phyloP scores from a whole-genome alignment of 805 yeast genomes.

The Saccharomycopsis schoenii region DNA sequence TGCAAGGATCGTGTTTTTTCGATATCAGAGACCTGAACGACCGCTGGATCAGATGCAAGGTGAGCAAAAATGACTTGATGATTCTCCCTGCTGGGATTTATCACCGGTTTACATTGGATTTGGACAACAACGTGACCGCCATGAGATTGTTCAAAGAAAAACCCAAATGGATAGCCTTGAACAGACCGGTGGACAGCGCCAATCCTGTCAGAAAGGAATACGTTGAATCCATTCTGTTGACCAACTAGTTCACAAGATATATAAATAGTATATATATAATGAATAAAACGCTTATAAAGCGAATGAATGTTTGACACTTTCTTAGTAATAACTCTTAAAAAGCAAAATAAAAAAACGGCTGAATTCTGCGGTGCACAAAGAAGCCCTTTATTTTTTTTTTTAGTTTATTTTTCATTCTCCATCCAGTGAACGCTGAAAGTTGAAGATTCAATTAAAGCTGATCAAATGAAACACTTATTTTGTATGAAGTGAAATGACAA shows the following conservation, averaged over 20 bases:
- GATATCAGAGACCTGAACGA: constrained; percentile 63
- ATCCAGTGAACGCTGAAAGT: no score
- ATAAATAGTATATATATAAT: no score
- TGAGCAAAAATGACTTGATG: constrained; percentile 53
- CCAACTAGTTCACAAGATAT: background rate
- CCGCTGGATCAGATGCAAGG: constrained; percentile 68
- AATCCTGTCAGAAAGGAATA: constrained; percentile 35
- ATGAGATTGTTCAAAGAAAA: constrained; percentile 82
- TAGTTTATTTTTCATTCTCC: background rate
- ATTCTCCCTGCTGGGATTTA: constrained; percentile 88
- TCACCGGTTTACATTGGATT: constrained; percentile 80
- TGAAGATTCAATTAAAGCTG: no score
- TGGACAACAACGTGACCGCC: constrained; percentile 57
- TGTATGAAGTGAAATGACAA: background rate
- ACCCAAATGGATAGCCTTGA: constrained; percentile 91
- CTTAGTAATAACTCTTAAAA: no score
- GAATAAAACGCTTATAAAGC: no score
- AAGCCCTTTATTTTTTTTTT: background rate
- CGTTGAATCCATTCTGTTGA: constrained; percentile 24
- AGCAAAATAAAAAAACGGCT: background rate
- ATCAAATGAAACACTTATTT: no score
- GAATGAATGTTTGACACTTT: no score
- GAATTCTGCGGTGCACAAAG: background rate
- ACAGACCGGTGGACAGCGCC: constrained; percentile 42
- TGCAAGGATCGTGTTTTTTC: constrained; percentile 87